phyloP scores from a whole-genome alignment of 2,329 filamentous ascomycete genomes.

The Leptosphaerulina australis region DNA sequence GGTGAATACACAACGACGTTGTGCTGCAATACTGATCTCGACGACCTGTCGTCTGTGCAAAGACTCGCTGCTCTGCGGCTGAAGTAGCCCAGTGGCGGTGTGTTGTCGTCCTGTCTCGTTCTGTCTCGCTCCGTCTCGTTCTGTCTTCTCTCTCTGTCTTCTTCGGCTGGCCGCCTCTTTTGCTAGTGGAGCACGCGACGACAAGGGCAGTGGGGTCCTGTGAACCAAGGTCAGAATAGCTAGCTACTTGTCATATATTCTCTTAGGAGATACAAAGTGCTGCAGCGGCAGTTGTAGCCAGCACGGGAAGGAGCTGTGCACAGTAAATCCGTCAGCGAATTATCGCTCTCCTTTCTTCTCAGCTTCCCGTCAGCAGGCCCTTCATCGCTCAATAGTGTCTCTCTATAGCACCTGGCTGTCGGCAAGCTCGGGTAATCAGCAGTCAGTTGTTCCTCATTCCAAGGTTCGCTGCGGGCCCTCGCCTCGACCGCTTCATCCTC shows the following conservation, averaged over 20 bases:
- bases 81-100: conserved; percentile 5
- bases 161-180: too few species aligned
- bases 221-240: conserved; percentile 4
- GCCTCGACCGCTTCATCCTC: not conserved
- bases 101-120: not conserved
- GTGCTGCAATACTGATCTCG: conserved; percentile 8
- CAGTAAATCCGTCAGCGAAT: not conserved
- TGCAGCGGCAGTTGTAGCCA: not conserved
- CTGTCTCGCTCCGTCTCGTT: too few species aligned
- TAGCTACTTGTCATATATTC: too few species aligned
- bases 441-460: conserved; percentile 16
- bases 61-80: not conserved
- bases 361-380: not conserved
- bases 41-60: conserved; percentile 1
- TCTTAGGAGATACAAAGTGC: too few species aligned
- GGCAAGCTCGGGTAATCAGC: conserved; percentile 4
- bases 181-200: conserved; percentile 34
- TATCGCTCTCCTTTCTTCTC: not conserved
- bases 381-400: not conserved
- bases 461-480: conserved; percentile 1
- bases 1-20: conserved; percentile 17
- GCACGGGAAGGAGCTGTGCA: not conserved
- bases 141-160: too few species aligned
- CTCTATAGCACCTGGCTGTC: conserved; percentile 7
- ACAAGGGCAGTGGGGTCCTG: conserved; percentile 5